Evolutionary conservation across 2,329 filamentous ascomycete genomes (phyloP), one percentile per base, ranked within the genome.

Genomic region (Ramularia endophylla): DNA sequence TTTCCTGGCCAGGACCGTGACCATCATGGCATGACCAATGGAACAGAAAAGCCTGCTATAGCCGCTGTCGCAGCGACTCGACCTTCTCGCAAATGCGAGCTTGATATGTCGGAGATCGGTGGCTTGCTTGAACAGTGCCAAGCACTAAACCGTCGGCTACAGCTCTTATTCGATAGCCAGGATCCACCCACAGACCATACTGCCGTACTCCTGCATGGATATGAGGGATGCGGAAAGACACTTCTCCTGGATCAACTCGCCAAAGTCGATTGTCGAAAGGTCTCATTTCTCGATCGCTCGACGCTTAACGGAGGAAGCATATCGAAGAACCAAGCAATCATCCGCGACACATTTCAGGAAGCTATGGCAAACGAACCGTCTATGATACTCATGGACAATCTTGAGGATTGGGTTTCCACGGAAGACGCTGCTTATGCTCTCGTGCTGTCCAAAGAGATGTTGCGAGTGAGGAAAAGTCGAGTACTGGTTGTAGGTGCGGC

Each of bases 161-260:
- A 52, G 19, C 47, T 56, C 0, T 25, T 25, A 25, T 6, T 25
- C 22, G 22, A 25, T n/a, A n/a, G n/a, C n/a, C 22, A 6, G 22
- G 22, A 25, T 25, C 22, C 22, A n/a, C n/a, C n/a, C n/a, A n/a
- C n/a, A 6, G 22, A 25, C 17, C 8, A 19, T 20, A n/a, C 20
- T 9, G 15, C 32, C 17, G 74, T 92, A 27, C 72, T 92, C 17
- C 70, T 95, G 4, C 82, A 94, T 59, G 90, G 90, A 11, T 81
- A 85, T 13, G 78, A 79, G 47, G 89, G 90, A 8, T 94, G 86
- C 0, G 90, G 90, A 17, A 95, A 95, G 66, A 83, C 80, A 0
- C 73, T 84, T 49, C 69, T 95, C 0, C 68, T 95, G 1, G 63
- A 82, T 12, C 75, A 77, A 22, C 71, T 95, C 15, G 76, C 80